Base-by-base conservation (phyloP, 495 filamentous ascomycete species). In the Thermothielavioides terrestris region DNA sequence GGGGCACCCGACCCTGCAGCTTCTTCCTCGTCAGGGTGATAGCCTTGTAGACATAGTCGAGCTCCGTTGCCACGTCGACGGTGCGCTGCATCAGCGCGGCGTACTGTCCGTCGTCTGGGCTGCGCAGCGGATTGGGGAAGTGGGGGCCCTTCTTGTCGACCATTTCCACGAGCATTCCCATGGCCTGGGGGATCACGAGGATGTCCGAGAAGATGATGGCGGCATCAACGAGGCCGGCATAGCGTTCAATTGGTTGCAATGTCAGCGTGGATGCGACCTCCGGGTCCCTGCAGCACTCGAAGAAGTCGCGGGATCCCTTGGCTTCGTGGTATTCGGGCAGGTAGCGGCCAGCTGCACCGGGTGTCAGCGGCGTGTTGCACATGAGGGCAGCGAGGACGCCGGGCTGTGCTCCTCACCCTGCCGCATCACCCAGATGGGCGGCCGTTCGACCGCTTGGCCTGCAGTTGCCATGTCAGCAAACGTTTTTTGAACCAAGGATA, bases 131-230 rank as follows among this genome's bases (percentile, higher is more conserved):
- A 41, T 87, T 70, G 6, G 94, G 90, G 67, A 98, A 97, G 61
- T 90, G 83, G 25, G 92, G 92, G 1, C 92, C 92, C 63, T 94
- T 92, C 69, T 89, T 89, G 61, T 95, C 89, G 23, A 95, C 69
- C 92, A 98, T 98, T 68, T 96, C 85, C 9, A 98, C 92, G 17
- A 70, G 72, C 94, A 98, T 97, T 1, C 92, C 92, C 80, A 98
- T 84, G 17, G 92, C 92, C 69, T 98, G 92, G 3, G 92, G 92
- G 56, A 98, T 89, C 49, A 98, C 92, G 34, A 98, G 78, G 56
- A 98, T 98, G 67, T 98, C 92, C 12, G 88, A 94, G 78, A 98
- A 98, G 64, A 98, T 98, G 58, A 98, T 98, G 27, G 92, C 89
- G 14, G 92, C 94, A 68, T 98, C 92, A 54, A 98, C 83, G 38